These are phyloP conservation scores for Omphalotus guepiniiformis DNA, from an alignment of 768 basidiomycete genomes.

Conservation along the genomic window DNA sequence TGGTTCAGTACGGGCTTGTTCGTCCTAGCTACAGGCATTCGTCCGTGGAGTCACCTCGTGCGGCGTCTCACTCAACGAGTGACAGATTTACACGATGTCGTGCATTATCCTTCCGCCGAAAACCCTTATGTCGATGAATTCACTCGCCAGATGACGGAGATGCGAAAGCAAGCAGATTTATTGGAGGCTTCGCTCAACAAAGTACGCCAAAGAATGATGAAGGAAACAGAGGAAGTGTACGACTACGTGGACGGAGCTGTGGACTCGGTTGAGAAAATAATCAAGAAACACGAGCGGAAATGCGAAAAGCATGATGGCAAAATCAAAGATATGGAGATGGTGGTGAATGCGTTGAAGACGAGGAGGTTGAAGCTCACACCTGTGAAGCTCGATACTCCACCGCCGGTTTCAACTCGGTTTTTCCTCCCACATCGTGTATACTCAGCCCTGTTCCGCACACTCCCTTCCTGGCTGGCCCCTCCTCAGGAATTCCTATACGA, in stretches of 20 bases:
- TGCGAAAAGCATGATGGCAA: too few relatives aligned
- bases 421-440: too few relatives aligned
- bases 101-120: conserved; percentile 52
- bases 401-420: too few relatives aligned
- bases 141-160: conserved; percentile 27
- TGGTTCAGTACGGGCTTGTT: conserved; percentile 82
- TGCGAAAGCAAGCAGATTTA: conserved; percentile 38
- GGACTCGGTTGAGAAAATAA: conserved; percentile 44
- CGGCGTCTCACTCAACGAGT: conserved; percentile 62
- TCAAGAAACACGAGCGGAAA: conserved; percentile 55
- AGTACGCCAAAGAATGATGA: conserved; percentile 36
- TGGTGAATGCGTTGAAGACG: too few relatives aligned
- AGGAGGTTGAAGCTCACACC: too few relatives aligned
- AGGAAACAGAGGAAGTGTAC: conserved; percentile 49
- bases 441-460: too few relatives aligned
- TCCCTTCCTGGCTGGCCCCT: too few relatives aligned
- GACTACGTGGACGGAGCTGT: conserved; percentile 59
- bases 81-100: conserved; percentile 55
- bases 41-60: conserved; percentile 74
- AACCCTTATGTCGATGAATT: conserved; percentile 15
- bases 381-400: too few relatives aligned
- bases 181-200: conserved; percentile 46
- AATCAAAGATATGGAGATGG: too few relatives aligned
- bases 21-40: conserved; percentile 72
- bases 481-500: too few relatives aligned